Evolutionary conservation across 495 filamentous ascomycete species (phyloP), one percentile per base, ranked within the genome.

Genomic region (Aspergillus indologenus): DNA sequence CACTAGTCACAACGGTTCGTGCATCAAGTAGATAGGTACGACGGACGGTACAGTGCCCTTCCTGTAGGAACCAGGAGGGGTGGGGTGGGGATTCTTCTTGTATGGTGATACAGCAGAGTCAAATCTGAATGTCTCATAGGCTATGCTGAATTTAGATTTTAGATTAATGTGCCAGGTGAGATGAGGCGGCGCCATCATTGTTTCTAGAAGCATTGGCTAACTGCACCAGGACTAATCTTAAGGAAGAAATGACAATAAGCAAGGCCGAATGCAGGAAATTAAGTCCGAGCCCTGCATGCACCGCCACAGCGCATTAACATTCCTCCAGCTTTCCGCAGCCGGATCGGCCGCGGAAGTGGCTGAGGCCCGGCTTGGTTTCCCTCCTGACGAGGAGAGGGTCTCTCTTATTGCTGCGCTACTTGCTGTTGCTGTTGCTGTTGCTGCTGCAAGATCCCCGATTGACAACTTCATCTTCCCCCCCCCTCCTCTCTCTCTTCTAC

Each of bases 341-440:
- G 65, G 73, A 73, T 74, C 70, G 68, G 61, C 71, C 58, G 65
- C 68, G 71, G 68, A 70, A 71, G 66, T 71, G 68, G 65, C 68
- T 68, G 56, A 61, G 66, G 45, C 48, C 19, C 60, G 64, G 65
- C 21, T 31, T 51, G 47, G n/a, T n/a, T 54, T 55, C 54, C 12
- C 64, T 63, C 58, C 56, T 51, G 46, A 42, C 23, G 23, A 50
- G 21, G 26, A 22, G n/a, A n/a, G n/a, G n/a, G n/a, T n/a, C n/a
- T 22, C 19, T 26, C 48, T 51, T 14, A n/a, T 51, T 51, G 7
- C 23, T 19, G 22, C 47, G n/a, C n/a, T n/a, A n/a, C n/a, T n/a
- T 26, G 19, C 47, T 26, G 19, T 18, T 23, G 45, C 20, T 48
- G 45, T n/a, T 48, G 45, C 45, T 23, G 20, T 22, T 48, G 18